Evolutionary conservation across 768 basidiomycete genomes (phyloP).

Genomic region (Tulasnella calospora): DNA sequence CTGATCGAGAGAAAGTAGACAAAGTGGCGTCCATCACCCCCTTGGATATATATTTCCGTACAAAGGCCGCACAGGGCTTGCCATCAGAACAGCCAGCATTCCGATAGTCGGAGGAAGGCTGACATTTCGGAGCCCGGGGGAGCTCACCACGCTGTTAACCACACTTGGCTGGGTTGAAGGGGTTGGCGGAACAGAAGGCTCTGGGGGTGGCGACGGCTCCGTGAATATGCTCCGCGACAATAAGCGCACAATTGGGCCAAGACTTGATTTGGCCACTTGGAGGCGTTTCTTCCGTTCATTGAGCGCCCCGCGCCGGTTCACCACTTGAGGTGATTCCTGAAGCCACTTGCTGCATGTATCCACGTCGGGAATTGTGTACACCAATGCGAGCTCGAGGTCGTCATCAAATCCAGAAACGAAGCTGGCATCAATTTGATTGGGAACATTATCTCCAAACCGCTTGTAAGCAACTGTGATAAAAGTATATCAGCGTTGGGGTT

Average conservation of each 20-base stretch:
- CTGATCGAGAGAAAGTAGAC: too few relatives aligned
- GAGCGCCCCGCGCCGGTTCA: slow-evolving; percentile 46
- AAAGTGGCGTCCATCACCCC: too few relatives aligned
- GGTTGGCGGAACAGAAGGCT: too few relatives aligned
- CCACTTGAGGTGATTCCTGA: slow-evolving; percentile 47
- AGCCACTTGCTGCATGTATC: slow-evolving; percentile 50
- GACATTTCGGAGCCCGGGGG: too few relatives aligned
- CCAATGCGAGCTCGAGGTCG: slow-evolving; percentile 45
- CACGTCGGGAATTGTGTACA: slow-evolving; percentile 44
- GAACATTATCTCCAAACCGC: slow-evolving; percentile 53
- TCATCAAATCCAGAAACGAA: slow-evolving; percentile 51
- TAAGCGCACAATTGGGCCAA: neutral
- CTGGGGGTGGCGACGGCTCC: neutral
- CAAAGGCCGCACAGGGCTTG: too few relatives aligned
- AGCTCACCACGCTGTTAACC: too few relatives aligned
- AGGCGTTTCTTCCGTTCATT: neutral
- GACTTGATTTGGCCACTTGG: neutral
- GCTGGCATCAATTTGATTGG: slow-evolving; percentile 53
- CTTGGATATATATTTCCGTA: too few relatives aligned
- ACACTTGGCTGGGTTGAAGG: too few relatives aligned
- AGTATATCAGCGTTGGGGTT: slow-evolving; percentile 10
- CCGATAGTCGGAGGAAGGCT: too few relatives aligned
- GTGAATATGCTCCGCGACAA: neutral
- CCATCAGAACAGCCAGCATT: too few relatives aligned
- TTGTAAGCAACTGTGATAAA: slow-evolving; percentile 53